Percentiles rank a stretch among this genome's conserved stretches.
These are phyloP conservation scores for Metarhizium album DNA, from an alignment of 2,329 filamentous ascomycete species.

Conservation along the genomic window DNA sequence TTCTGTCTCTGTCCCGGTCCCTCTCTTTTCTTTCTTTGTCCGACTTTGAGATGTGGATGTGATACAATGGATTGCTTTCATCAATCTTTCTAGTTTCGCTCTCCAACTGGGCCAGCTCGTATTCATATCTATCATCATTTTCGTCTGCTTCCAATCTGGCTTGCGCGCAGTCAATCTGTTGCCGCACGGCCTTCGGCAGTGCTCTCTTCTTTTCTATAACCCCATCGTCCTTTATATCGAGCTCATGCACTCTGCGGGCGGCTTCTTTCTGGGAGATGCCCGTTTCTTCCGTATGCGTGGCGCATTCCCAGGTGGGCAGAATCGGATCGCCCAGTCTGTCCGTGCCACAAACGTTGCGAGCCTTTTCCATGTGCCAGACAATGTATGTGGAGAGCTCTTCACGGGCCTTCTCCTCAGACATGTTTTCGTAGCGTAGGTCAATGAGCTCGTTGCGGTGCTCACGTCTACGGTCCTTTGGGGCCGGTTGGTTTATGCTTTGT, in stretches of 20 bases:
- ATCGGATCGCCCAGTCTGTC: conserved; percentile 25
- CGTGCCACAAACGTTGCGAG: conserved; percentile 18
- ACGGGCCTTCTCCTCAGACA: conserved; percentile 27
- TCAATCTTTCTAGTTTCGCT: conserved; percentile 22
- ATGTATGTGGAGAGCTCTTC: conserved; percentile 29
- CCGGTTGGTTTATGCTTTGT: background rate
- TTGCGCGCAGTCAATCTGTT: conserved; percentile 30
- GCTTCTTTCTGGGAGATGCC: conserved; percentile 28
- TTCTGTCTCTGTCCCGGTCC: conserved; percentile 9
- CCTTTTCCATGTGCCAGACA: conserved; percentile 32
- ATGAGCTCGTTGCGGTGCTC: conserved; percentile 14
- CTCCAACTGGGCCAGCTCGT: conserved; percentile 34
- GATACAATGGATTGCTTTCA: conserved; percentile 5
- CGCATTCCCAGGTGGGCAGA: conserved; percentile 30
- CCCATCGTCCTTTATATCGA: conserved; percentile 19
- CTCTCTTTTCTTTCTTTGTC: conserved; percentile 3
- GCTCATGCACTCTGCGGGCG: conserved; percentile 23
- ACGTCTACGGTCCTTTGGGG: conserved; percentile 8
- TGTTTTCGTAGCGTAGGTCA: conserved; percentile 26
- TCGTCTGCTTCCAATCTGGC: conserved; percentile 24
- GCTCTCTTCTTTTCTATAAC: conserved; percentile 27
- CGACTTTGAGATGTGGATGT: background rate
- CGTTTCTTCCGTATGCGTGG: conserved; percentile 20
- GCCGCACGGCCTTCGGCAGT: conserved; percentile 25
- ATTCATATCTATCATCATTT: conserved; percentile 26